Evolutionary conservation across 2,329 filamentous ascomycete species (phyloP).

Genomic region (Ophiostoma sp.): DNA sequence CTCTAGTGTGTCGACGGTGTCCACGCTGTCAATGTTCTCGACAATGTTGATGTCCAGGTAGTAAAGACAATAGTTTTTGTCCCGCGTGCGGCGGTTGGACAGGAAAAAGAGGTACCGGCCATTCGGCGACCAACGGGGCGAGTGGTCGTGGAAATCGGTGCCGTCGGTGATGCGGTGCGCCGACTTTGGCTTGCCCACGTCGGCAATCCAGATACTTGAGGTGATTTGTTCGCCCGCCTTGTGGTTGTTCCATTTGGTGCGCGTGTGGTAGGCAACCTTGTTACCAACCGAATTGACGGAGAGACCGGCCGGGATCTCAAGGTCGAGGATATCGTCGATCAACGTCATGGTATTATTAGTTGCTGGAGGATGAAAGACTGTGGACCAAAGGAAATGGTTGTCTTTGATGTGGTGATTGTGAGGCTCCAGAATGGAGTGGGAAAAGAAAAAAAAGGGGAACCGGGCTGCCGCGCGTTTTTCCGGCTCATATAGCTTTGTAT

Average conservation of each 20-base stretch:
- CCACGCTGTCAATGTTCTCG: background rate
- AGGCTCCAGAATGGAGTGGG: too few relatives aligned
- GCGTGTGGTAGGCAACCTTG: background rate
- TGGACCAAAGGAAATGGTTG: too few relatives aligned
- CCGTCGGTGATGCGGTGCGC: background rate
- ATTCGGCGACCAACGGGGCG: background rate
- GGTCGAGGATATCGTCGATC: background rate
- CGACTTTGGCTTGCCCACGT: background rate
- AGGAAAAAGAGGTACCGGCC: background rate
- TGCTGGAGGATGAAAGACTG: too few relatives aligned
- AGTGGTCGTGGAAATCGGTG: background rate
- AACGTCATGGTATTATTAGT: too few relatives aligned
- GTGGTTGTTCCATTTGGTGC: background rate
- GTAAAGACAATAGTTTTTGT: background rate
- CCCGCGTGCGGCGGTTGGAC: background rate
- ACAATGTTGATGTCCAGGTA: background rate
- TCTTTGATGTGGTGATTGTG: too few relatives aligned
- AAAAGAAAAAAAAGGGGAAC: too few relatives aligned
- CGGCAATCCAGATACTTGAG: background rate
- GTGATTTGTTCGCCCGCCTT: background rate
- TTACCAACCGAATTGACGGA: background rate
- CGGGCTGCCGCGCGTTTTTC: too few relatives aligned
- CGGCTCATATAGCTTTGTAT: too few relatives aligned
- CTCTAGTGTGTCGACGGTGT: background rate
- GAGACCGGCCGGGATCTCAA: background rate